These are phyloP conservation scores for Raphanus raphanistrum DNA, from an alignment of 345 rosid species.

Conservation along the genomic window DNA sequence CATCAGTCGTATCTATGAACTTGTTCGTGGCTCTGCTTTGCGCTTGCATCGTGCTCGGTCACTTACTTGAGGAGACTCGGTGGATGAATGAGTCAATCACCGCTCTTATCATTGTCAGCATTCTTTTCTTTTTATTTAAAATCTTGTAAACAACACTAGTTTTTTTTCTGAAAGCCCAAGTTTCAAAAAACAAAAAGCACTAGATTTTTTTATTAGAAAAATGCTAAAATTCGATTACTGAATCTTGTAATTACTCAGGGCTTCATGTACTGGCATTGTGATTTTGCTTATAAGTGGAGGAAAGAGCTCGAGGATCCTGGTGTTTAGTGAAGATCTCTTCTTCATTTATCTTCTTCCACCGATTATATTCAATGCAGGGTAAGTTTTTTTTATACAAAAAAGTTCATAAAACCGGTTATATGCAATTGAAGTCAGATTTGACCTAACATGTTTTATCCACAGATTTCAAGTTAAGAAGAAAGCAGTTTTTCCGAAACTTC, in stretches of 20 bases:
- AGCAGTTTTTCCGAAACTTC: conserved; percentile 95
- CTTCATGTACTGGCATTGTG: conserved; percentile 73
- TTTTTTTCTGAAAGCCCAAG: no score
- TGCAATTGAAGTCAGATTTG: neutral
- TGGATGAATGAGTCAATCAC: conserved; percentile 98
- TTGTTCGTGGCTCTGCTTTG: conserved; percentile 86
- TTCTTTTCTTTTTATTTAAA: neutral
- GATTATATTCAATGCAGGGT: conserved; percentile 97
- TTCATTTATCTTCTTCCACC: conserved; percentile 99
- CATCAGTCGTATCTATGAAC: conserved; percentile 83
- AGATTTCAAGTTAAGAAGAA: conserved; percentile 99
- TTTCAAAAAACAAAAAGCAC: no score
- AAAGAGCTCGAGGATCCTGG: conserved; percentile 75
- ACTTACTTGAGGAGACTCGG: conserved; percentile 72
- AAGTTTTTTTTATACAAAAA: conserved; percentile 16
- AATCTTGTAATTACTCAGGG: conserved; percentile 53
- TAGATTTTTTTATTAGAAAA: neutral
- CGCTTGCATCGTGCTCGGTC: conserved; percentile 82
- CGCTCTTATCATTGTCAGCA: conserved; percentile 78
- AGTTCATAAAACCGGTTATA: neutral
- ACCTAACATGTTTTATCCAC: conserved; percentile 7
- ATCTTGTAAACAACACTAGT: no score
- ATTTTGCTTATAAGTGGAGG: conserved; percentile 80
- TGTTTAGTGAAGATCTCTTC: conserved; percentile 96
- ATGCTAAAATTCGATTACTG: neutral